Base-by-base conservation (phyloP, 768 basidiomycete species). In the Symmetrospora coprosmae region DNA sequence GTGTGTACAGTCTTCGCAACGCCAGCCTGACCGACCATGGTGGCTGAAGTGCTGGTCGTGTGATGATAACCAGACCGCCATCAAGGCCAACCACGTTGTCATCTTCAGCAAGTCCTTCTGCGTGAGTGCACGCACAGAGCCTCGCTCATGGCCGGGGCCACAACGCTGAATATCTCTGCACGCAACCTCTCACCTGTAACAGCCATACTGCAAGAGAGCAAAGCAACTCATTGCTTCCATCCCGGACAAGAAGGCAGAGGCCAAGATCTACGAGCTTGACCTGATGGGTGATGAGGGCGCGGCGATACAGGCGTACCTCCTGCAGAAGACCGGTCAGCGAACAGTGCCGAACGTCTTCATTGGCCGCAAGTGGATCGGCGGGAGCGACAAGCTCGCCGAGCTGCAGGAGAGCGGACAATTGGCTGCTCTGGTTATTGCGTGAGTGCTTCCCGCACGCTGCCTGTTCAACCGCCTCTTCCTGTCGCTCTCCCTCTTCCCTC, bases 21-120 rank as follows among this genome's bases (percentile, higher is more conserved):
- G n/a, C n/a, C n/a, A 38, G 37, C 37, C 37, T 38, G n/a, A 9
- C 37, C 9, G n/a, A 9, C n/a, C 37, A 38, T 38, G n/a, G 37
- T 38, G 9, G 37, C 37, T 9, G 31, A 7, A 4, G 31, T 4
- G 45, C 45, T 3, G 17, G 4, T 53, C 34, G 30, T n/a, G 11
- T 4, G 28, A 37, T 40, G 17, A 16, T 17, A 8, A 34, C 13
- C 30, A 61, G 60, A n/a, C 17, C 38, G 60, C 56, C 6, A 51
- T 61, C 33, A 52, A 50, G 21, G 21, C 31, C 17, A 58, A 63
- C 34, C 60, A 60, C 59, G 33, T 64, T 34, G 60, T 61, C 47
- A 50, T 64, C 45, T 64, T 64, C 45, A 52, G 49, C 62, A 64
- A 64, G 48, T 50, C 40, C 48, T 64, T 62, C 34, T 64, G 62